Percentiles rank a stretch among this genome's conserved stretches.
Evolutionary conservation across 805 yeast genomes (phyloP).

Genomic region (Wickerhamomyces rabaulensis): DNA sequence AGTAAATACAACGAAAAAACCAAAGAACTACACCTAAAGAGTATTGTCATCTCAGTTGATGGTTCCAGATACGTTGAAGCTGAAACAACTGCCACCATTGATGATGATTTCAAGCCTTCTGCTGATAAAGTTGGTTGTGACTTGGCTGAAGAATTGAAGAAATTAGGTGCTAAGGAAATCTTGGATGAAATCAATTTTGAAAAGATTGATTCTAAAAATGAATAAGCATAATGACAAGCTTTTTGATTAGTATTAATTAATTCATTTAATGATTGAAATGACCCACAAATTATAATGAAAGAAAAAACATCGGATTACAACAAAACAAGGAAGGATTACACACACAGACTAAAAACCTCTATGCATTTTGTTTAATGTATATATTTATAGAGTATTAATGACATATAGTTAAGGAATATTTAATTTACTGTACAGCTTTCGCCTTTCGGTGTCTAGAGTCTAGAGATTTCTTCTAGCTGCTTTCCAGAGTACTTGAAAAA

Average conservation of each 20-base stretch:
- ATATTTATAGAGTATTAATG: not conserved
- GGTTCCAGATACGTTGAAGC: slow-evolving; percentile 69
- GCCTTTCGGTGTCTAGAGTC: too few relatives aligned
- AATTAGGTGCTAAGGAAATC: slow-evolving; percentile 77
- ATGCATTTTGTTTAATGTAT: not conserved
- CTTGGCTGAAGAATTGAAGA: slow-evolving; percentile 62
- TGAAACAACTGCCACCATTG: slow-evolving; percentile 25
- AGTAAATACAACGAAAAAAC: slow-evolving; percentile 46
- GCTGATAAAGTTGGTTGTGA: slow-evolving; percentile 65
- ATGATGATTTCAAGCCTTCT: slow-evolving; percentile 44
- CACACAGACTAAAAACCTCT: not conserved
- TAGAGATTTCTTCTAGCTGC: too few relatives aligned
- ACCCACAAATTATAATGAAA: not conserved
- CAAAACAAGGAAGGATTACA: not conserved
- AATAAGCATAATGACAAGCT: slow-evolving; percentile 11
- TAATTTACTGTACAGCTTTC: too few relatives aligned
- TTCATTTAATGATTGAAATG: slow-evolving; percentile 1
- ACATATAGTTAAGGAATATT: not conserved
- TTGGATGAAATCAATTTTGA: slow-evolving; percentile 75
- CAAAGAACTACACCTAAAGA: slow-evolving; percentile 48
- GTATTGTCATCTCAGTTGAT: slow-evolving; percentile 79
- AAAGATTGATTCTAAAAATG: slow-evolving; percentile 38
- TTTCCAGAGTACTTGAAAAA: too few relatives aligned
- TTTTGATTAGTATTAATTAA: slow-evolving; percentile 1
- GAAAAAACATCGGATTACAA: not conserved